Percentiles rank a stretch among this genome's conserved stretches.
Evolutionary conservation across 2,329 filamentous ascomycete genomes (phyloP).

Genomic region (Colletotrichum sp.): DNA sequence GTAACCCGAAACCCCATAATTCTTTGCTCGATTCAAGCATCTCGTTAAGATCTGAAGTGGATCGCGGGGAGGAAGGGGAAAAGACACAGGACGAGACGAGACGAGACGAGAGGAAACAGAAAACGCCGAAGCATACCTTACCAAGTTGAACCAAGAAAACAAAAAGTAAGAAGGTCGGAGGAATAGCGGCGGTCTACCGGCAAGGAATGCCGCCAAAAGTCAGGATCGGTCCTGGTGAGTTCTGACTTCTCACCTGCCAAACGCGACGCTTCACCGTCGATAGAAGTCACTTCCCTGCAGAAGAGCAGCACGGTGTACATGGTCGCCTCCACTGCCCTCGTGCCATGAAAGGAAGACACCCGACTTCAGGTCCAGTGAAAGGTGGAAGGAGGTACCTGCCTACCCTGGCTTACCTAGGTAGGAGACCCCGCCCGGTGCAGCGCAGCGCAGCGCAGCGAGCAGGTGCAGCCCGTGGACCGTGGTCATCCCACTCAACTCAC

Average conservation of each 20-base stretch:
- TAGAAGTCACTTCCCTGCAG: slow-evolving; percentile 3
- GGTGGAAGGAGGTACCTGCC: background rate
- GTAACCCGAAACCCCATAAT: slow-evolving; percentile 5
- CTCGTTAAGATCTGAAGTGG: slow-evolving; percentile 21
- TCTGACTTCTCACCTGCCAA: slow-evolving; percentile 6
- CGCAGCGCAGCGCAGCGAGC: background rate
- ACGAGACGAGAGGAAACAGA: background rate
- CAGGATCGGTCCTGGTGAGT: background rate
- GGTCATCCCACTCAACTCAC: slow-evolving; percentile 2
- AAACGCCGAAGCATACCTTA: background rate
- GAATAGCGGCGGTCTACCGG: slow-evolving; percentile 7
- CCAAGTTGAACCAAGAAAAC: background rate
- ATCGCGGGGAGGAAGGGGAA: slow-evolving; percentile 8
- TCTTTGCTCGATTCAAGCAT: slow-evolving; percentile 17
- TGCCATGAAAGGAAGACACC: background rate
- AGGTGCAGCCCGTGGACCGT: background rate
- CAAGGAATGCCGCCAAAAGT: background rate
- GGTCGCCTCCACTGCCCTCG: background rate
- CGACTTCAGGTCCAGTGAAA: background rate
- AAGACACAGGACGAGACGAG: background rate
- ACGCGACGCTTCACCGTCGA: background rate
- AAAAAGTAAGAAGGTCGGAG: background rate
- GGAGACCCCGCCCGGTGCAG: background rate
- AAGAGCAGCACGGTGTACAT: background rate
- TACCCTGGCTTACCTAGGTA: background rate